phyloP scores from a whole-genome alignment of 2,329 filamentous ascomycete species.

The Cladophialophora psammophila region DNA sequence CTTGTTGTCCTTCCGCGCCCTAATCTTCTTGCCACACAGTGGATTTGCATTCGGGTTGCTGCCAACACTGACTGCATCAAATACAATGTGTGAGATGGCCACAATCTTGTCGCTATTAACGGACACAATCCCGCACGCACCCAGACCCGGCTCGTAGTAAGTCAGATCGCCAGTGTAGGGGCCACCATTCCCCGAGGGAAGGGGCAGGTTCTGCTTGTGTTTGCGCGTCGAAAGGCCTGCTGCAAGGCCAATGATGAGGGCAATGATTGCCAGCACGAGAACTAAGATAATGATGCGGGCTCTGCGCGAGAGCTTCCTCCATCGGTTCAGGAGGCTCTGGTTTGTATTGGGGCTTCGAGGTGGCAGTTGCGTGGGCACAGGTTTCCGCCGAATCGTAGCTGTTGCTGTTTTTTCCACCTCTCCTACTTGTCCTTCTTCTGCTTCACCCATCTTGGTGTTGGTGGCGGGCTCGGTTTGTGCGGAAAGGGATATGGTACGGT shows the following conservation, averaged over 20 bases:
- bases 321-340: conserved; percentile 27
- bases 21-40: conserved; percentile 71
- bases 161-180: conserved; percentile 71
- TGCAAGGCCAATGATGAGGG: conserved; percentile 38
- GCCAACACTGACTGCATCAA: conserved; percentile 63
- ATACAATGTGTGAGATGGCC: conserved; percentile 72
- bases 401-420: conserved; percentile 25
- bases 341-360: conserved; percentile 6
- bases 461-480: background rate
- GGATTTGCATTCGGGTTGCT: conserved; percentile 70
- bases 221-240: conserved; percentile 36
- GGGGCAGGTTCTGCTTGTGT: conserved; percentile 53
- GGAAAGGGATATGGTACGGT: background rate
- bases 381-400: conserved; percentile 32
- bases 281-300: conserved; percentile 34
- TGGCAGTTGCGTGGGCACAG: conserved; percentile 25
- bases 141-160: conserved; percentile 71
- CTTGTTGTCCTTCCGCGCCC: conserved; percentile 61
- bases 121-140: conserved; percentile 71
- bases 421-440: conserved; percentile 25
- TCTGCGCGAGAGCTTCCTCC: conserved; percentile 29
- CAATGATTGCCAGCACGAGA: conserved; percentile 28
- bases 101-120: conserved; percentile 65
- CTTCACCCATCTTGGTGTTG: conserved; percentile 22
- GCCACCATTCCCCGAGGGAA: conserved; percentile 58